Evolutionary conservation across 805 yeast species (phyloP).

Genomic region (Suhomyces pyralidae): DNA sequence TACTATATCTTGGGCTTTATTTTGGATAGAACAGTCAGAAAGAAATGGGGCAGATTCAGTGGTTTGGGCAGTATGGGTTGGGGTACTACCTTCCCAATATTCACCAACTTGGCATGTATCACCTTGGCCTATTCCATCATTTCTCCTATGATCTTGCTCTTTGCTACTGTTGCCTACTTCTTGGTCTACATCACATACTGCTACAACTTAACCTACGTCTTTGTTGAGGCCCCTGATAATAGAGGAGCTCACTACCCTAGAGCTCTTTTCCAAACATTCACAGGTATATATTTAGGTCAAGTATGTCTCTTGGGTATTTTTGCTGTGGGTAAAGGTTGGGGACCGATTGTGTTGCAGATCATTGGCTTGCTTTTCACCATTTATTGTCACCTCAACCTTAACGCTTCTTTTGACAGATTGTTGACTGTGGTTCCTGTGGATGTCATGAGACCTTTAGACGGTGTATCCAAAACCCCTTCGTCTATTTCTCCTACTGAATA

Average conservation of each 20-base stretch:
- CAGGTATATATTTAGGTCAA: constrained; percentile 86
- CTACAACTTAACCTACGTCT: constrained; percentile 74
- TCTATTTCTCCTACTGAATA: constrained; percentile 30
- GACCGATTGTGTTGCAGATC: constrained; percentile 77
- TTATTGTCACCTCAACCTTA: constrained; percentile 64
- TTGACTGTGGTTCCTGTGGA: constrained; percentile 61
- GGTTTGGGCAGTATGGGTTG: constrained; percentile 53
- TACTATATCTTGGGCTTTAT: constrained; percentile 56
- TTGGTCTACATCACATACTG: constrained; percentile 73
- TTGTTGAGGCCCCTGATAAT: constrained; percentile 63
- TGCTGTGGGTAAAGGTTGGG: constrained; percentile 93
- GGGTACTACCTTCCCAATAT: constrained; percentile 80
- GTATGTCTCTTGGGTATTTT: constrained; percentile 82
- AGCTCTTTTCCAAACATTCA: constrained; percentile 83
- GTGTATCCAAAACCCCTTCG: constrained; percentile 61
- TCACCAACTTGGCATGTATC: constrained; percentile 68
- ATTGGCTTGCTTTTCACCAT: constrained; percentile 63
- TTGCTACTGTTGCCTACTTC: constrained; percentile 67
- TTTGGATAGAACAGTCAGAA: constrained; percentile 64
- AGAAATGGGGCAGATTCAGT: constrained; percentile 60
- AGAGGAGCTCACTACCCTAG: constrained; percentile 85
- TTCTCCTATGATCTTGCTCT: constrained; percentile 78
- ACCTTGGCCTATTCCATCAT: constrained; percentile 66
- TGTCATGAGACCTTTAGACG: constrained; percentile 75
- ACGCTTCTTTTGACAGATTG: constrained; percentile 62